Evolutionary conservation across 306 rosid genomes (phyloP), one percentile per base, ranked within the genome.

Genomic region (Dicorynia guianensis): DNA sequence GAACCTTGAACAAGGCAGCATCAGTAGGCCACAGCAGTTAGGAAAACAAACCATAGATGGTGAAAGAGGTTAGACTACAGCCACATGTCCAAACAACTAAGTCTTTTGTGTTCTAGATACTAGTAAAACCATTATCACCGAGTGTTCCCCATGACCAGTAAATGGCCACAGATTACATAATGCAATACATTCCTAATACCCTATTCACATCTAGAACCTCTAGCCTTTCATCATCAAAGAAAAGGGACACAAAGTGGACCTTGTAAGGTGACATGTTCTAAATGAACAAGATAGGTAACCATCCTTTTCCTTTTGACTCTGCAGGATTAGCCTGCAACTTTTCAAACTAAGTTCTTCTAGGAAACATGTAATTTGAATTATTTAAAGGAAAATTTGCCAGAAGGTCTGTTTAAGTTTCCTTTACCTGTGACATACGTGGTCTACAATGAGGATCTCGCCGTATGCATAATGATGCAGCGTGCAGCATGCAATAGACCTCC

Each of bases 401-500:
- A 13, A 67, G 11, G 50, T 4, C 18, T 5, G 43, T 19, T 19
- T 35, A 0, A 46, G 4, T 43, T 20, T 42, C 34, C 72, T 46
- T 68, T 50, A 96, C 99, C 93, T 90, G 98, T 42, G 99, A 92
- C 97, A 96, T 92, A 59, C 97, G 98, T 25, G 99, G 99, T 85
- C 99, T 86, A n/a, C 87, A 72, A 72, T 81, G 91, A 36, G 98
- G 98, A 80, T 96, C 97, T 71, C 98, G 87, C 69, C 93, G 86
- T 59, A 96, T 88, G 85, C 99, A 96, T 46, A 92, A 81, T 0
- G 99, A 89, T 5, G 99, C 99, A 4, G 98, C 98, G 11, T 96
- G 93, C 60, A 96, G 78, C 98, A 92, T 92, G 82, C 98, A 90
- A 84, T 81, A 86, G 68, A 90, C 94, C 84, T 96, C 99, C 6